phyloP scores from a whole-genome alignment of 2,329 filamentous ascomycete species.

The Amauroascus niger region DNA sequence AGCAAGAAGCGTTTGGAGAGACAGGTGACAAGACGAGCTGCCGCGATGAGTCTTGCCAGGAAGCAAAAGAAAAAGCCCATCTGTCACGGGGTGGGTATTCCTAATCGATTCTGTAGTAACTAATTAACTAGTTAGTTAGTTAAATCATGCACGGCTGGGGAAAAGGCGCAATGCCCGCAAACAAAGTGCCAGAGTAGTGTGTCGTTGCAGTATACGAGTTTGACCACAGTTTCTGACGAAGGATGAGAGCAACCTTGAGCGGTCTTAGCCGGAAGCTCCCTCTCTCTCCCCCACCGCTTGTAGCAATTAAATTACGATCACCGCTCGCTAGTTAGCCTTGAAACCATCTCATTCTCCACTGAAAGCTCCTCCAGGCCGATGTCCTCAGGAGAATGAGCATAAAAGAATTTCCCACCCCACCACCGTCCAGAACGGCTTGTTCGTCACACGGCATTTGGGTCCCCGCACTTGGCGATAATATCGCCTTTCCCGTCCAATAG shows the following conservation, averaged over 20 bases:
- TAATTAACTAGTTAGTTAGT: too few relatives aligned
- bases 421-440: too few relatives aligned
- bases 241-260: neutral
- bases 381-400: neutral
- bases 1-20: slow-evolving; percentile 1
- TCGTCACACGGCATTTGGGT: neutral
- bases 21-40: neutral
- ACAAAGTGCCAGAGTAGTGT: neutral
- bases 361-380: neutral
- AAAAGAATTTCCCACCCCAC: neutral
- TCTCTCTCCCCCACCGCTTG: neutral
- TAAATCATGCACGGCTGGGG: too few relatives aligned
- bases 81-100: neutral
- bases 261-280: too few relatives aligned
- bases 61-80: slow-evolving; percentile 5
- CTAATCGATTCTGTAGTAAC: neutral
- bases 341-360: neutral
- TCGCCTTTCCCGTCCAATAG: too few relatives aligned
- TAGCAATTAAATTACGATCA: neutral
- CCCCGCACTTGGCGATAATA: neutral
- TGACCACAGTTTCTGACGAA: neutral
- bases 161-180: neutral
- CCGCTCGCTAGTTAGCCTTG: neutral
- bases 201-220: neutral
- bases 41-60: neutral